Evolutionary conservation across 176 grass and related monocot genomes (phyloP).

Genomic region (Dactylis glomerata): DNA sequence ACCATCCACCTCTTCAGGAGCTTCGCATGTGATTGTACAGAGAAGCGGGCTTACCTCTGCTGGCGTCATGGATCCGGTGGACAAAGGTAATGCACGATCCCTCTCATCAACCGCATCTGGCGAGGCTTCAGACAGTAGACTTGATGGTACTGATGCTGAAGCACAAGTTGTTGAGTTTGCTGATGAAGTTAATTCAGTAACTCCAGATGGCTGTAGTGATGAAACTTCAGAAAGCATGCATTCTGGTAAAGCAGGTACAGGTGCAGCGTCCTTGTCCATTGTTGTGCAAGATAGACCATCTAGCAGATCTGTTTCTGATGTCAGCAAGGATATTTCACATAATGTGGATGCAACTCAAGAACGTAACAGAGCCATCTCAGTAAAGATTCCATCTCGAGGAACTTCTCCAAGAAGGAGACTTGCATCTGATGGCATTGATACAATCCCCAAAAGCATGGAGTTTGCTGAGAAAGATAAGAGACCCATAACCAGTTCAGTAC

Average conservation of each 20-base stretch:
- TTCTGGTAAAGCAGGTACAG: constrained; percentile 18
- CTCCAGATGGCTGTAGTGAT: constrained; percentile 14
- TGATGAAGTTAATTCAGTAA: constrained; percentile 2
- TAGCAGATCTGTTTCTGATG: constrained; percentile 22
- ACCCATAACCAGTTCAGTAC: constrained; percentile 15
- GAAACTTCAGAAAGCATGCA: constrained; percentile 31
- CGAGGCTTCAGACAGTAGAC: constrained; percentile 27
- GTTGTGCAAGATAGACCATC: constrained; percentile 21
- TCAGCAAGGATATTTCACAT: constrained; percentile 18
- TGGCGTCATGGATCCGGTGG: not conserved
- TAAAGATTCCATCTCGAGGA: constrained; percentile 49
- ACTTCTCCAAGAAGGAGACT: constrained; percentile 49
- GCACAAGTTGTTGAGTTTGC: constrained; percentile 17
- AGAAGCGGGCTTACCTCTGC: constrained; percentile 1
- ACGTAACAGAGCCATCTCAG: constrained; percentile 19
- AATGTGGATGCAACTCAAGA: constrained; percentile 24
- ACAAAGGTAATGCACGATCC: not conserved
- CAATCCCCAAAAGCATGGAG: constrained; percentile 39
- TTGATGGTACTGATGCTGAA: constrained; percentile 23
- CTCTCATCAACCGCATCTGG: constrained; percentile 19
- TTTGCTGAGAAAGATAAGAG: constrained; percentile 47
- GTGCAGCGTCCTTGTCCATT: constrained; percentile 29
- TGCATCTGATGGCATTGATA: constrained; percentile 40
- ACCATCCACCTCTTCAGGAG: constrained; percentile 26
- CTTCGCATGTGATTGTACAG: not conserved